Percentiles rank a stretch among this genome's conserved stretches.
Evolutionary conservation across 2,329 filamentous ascomycete species (phyloP).

Genomic region (Hypoxylon sp.): DNA sequence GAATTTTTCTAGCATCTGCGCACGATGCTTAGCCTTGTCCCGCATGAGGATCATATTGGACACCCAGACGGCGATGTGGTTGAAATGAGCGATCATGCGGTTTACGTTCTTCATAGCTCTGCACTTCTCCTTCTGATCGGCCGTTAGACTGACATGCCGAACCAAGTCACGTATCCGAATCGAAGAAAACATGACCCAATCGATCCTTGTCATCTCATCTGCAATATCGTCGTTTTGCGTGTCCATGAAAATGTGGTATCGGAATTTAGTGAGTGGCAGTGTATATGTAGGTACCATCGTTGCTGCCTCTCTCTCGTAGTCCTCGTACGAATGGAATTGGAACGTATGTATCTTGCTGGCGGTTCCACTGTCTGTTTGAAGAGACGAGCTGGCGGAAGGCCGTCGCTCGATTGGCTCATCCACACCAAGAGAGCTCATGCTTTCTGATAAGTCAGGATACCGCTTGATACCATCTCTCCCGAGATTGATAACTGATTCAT

Average conservation of each 20-base stretch:
- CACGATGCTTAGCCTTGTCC: conserved; percentile 95
- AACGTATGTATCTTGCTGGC: conserved; percentile 54
- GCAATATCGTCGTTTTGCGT: conserved; percentile 85
- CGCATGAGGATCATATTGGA: conserved; percentile 85
- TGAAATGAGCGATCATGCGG: conserved; percentile 93
- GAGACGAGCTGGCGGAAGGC: conserved; percentile 57
- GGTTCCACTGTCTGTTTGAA: conserved; percentile 50
- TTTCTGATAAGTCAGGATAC: conserved; percentile 52
- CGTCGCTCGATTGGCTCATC: conserved; percentile 55
- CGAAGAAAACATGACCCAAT: conserved; percentile 98
- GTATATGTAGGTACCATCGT: conserved; percentile 74
- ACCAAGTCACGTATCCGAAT: conserved; percentile 93
- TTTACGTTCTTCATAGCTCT: conserved; percentile 86
- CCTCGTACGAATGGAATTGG: conserved; percentile 74
- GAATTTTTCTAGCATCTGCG: conserved; percentile 91
- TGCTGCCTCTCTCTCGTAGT: conserved; percentile 81
- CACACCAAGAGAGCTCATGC: conserved; percentile 59
- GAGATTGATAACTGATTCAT: conserved; percentile 36
- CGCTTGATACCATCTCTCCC: conserved; percentile 34
- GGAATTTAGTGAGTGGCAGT: conserved; percentile 79
- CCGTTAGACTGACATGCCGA: conserved; percentile 82
- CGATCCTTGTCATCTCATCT: conserved; percentile 90
- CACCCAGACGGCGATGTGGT: conserved; percentile 84
- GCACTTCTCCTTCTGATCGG: conserved; percentile 76
- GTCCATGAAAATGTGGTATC: conserved; percentile 92